These are phyloP conservation scores for Wickerhamiella musiphila DNA, from an alignment of 805 yeast genomes.

Conservation along the genomic window DNA sequence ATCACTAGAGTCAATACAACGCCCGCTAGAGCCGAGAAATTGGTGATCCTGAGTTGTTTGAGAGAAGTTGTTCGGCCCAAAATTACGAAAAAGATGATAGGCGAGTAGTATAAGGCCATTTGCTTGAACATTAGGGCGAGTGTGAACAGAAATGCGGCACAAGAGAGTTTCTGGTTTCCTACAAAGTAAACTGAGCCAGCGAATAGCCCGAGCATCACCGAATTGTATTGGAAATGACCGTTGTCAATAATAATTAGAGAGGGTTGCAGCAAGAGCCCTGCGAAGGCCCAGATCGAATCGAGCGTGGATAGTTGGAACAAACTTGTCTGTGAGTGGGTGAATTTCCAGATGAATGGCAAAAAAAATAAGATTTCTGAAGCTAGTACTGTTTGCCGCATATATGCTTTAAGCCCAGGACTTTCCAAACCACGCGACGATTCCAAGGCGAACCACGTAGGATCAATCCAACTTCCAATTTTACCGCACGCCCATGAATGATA, in stretches of 20 bases:
- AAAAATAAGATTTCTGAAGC: conserved; percentile 57
- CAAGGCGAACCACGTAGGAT: conserved; percentile 60
- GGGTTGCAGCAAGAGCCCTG: conserved; percentile 74
- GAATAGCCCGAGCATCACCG: conserved; percentile 83
- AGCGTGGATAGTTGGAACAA: conserved; percentile 37
- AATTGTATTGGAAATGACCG: conserved; percentile 92
- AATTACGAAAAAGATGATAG: conserved; percentile 68
- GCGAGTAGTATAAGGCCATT: conserved; percentile 88
- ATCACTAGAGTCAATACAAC: conserved; percentile 47
- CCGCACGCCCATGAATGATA: conserved; percentile 78
- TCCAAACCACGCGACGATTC: conserved; percentile 65
- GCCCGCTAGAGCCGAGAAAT: conserved; percentile 29
- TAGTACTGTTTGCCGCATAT: conserved; percentile 68
- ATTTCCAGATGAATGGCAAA: conserved; percentile 63
- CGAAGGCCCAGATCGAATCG: conserved; percentile 59
- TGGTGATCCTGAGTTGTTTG: conserved; percentile 3
- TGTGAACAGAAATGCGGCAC: conserved; percentile 66
- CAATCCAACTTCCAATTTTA: conserved; percentile 40
- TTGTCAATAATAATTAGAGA: conserved; percentile 73
- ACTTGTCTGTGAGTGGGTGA: conserved; percentile 55
- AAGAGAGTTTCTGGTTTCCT: conserved; percentile 36
- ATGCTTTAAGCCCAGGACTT: conserved; percentile 46
- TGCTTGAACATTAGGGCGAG: conserved; percentile 74
- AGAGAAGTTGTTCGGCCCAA: conserved; percentile 39
- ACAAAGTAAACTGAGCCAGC: conserved; percentile 37